These are phyloP conservation scores for Agarophyton chilense DNA, from an alignment of 23 red algal genomes.

Conservation along the genomic window DNA sequence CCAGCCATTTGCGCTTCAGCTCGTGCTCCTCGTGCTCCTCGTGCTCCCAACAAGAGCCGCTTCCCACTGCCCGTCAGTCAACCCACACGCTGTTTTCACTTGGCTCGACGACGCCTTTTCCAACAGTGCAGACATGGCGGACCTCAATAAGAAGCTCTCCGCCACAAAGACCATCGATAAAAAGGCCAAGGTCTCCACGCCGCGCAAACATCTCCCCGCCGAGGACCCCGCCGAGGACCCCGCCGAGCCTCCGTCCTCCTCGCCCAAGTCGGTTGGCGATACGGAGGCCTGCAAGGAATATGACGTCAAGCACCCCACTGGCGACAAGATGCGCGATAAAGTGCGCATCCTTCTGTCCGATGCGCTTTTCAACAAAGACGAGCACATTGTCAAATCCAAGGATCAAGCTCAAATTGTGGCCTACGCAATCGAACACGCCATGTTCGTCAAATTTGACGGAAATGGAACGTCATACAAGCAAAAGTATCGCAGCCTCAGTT, in stretches of 20 bases:
- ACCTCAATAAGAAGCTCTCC: conserved; percentile 29
- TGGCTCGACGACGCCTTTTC: not conserved
- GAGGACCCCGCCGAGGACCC: not conserved
- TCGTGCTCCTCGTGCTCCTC: too few relatives aligned
- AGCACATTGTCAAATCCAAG: conserved; percentile 6
- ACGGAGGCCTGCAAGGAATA: conserved; percentile 20
- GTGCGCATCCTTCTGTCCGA: conserved; percentile 66
- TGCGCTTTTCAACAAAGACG: conserved; percentile 61
- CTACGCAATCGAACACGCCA: conserved; percentile 71
- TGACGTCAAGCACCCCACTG: conserved; percentile 50
- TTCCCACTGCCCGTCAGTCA: not conserved
- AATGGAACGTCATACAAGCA: conserved; percentile 63
- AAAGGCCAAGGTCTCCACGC: not conserved
- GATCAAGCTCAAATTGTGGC: conserved; percentile 35
- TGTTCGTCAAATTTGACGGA: conserved; percentile 66
- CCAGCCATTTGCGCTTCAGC: too few relatives aligned
- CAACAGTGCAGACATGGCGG: not conserved
- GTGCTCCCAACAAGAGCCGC: too few relatives aligned
- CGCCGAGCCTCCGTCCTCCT: not conserved
- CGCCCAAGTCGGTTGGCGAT: not conserved
- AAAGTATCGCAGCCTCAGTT: conserved; percentile 85
- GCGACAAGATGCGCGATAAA: conserved; percentile 82
- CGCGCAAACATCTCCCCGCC: not conserved
- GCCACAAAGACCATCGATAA: conserved; percentile 34
- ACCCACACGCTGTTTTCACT: not conserved